Evolutionary conservation across 1,284 basidiomycete genomes (phyloP), one percentile per base, ranked within the genome.

Genomic region (Cryptococcus sp.): DNA sequence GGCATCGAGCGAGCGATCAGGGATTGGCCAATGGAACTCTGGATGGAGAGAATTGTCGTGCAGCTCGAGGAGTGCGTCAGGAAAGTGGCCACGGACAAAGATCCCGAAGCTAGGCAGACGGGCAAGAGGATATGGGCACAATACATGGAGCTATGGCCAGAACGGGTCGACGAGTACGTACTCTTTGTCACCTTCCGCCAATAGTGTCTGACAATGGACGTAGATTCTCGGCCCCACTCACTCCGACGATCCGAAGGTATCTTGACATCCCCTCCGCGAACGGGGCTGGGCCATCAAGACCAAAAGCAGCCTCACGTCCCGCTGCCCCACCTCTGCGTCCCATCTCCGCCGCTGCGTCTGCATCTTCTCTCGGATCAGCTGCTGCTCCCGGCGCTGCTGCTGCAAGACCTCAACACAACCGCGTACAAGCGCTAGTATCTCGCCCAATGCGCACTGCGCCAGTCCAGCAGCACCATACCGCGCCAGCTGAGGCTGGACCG

Each of bases 211-310:
- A 69, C 60, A 46, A 23, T 27, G 13, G 3, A 11, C 6, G 1
- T 60, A 81, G 79, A 2, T 82, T 82, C 49, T 76, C 78, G 7
- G 73, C 71, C 11, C 79, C 80, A 1, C 64, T 82, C 25, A 81
- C 80, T 5, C 81, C 81, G 0, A 81, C 79, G 0, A 78, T 79
- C 46, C 57, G 78, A 13, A 69, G 79, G 45, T 80, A 81, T 43
- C 73, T 82, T 45, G 76, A 75, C 23, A 74, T 80, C 13, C 58
- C 69, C 11, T 54, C 62, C 4, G 57, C 57, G 3, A 66, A 64
- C 16, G 67, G 57, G 23, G 55, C 55, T 22, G 60, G 50, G 1
- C 49, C 61, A 20, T 53, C 61, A 16, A 67, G 63, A 48, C 43
- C 47, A 17, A 64, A 60, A 54, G 27, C 60, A 8, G 20, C 51